These are phyloP conservation scores for Cladosporium halotolerans DNA, from an alignment of 2,329 filamentous ascomycete species.

Conservation along the genomic window DNA sequence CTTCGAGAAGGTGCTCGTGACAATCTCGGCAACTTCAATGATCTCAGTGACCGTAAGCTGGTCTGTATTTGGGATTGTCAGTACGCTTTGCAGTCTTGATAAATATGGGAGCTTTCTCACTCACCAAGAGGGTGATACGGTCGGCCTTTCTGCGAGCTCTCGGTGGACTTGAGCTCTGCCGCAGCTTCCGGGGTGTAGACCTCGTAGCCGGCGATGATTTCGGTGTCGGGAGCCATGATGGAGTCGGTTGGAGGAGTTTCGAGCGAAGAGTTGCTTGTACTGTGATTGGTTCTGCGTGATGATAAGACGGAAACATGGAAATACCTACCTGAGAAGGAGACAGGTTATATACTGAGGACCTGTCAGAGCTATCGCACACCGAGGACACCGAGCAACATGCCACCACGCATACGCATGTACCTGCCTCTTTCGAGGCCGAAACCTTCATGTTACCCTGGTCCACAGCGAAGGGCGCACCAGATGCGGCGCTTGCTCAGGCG, in stretches of 20 bases:
- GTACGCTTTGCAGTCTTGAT: neutral
- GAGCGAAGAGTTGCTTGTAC: neutral
- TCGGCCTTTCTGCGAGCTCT: neutral
- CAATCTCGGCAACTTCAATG: constrained; percentile 4
- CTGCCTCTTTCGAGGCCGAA: constrained; percentile 1
- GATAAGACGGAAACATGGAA: no score
- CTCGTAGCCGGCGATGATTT: constrained; percentile 13
- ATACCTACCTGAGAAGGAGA: no score
- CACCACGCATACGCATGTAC: constrained; percentile 1
- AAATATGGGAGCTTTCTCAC: neutral
- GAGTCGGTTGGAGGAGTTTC: neutral
- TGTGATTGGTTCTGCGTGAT: no score
- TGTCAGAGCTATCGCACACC: neutral
- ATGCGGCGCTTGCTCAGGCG: no score
- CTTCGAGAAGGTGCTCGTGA: neutral
- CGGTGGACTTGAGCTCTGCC: neutral
- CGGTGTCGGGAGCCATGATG: constrained; percentile 10
- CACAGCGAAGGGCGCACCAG: neutral
- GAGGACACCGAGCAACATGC: neutral
- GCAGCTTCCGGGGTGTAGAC: constrained; percentile 4
- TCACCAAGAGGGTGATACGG: constrained; percentile 6
- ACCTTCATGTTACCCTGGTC: neutral
- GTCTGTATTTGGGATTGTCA: neutral
- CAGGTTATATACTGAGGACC: neutral
- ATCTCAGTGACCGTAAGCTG: constrained; percentile 10